Evolutionary conservation across 345 rosid species (phyloP), one percentile per base, ranked within the genome.

Genomic region (Sisymbrium altissimum): DNA sequence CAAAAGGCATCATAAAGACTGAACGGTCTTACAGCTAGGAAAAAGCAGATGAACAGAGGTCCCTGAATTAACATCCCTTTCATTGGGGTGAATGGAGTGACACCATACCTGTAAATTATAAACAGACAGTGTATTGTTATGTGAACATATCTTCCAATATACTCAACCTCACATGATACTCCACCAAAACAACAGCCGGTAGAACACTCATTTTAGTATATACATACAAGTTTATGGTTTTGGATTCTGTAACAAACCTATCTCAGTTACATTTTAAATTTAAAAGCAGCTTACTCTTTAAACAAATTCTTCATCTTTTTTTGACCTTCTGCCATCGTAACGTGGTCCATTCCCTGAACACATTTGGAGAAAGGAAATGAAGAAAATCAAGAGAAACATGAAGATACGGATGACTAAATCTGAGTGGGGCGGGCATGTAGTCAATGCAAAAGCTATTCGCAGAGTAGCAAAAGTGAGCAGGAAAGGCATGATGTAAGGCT

Each of bases 21-120:
- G 46, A 41, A 54, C 50, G 53, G 12, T 70, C 97, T 84, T 89
- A 92, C 98, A 15, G 96, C 99, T 38, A 88, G 83, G 81, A 86
- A 95, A 76, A 88, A 90, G 66, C 94, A 79, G 81, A 90, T 38
- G 58, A 92, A 90, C 48, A 95, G 46, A 54, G 98, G 94, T 40
- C 84, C 99, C 69, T 87, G 91, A 79, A 95, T 84, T 18, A 92
- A 72, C 23, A 87, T 71, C 72, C 99, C 98, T 81, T 92, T 92
- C 81, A 95, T 71, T 46, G 94, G 90, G 46, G 96, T 83, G 45
- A 92, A 81, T 0, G 98, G 97, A 78, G 76, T 85, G 77, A 88
- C 94, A 43, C 97, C 97, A 80, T 81, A 69, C 72, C 97, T 92
- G 89, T 68, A 84, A 58, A 32, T 56, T 30, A 65, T 64, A 21